Evolutionary conservation across 176 grass and related monocot genomes (phyloP).

Genomic region (Bromus sterilis): DNA sequence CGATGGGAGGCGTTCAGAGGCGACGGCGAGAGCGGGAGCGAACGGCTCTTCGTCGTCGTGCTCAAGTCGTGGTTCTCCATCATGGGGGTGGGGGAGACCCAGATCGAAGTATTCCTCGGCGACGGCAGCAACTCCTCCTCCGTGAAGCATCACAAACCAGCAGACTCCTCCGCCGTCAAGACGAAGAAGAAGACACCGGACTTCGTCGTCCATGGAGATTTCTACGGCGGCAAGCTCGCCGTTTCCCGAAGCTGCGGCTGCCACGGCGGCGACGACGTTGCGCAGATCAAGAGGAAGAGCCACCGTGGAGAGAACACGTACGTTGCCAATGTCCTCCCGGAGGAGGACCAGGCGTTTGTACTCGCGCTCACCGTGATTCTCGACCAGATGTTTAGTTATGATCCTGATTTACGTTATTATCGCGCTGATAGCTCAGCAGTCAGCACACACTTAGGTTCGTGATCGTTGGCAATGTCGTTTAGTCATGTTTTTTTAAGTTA

Average conservation of each 20-base stretch:
- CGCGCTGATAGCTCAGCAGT: too few species aligned
- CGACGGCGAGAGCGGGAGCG: slow-evolving; percentile 1
- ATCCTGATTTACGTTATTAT: too few species aligned
- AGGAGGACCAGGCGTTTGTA: slow-evolving; percentile 39
- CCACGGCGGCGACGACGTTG: slow-evolving; percentile 3
- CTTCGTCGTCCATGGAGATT: slow-evolving; percentile 45
- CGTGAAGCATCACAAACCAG: too few species aligned
- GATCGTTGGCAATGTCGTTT: too few species aligned
- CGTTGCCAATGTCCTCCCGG: slow-evolving; percentile 13
- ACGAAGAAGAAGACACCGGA: slow-evolving; percentile 10
- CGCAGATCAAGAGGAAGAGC: slow-evolving; percentile 10
- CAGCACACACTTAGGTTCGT: too few species aligned
- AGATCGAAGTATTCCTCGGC: slow-evolving; percentile 37
- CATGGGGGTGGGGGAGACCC: slow-evolving; percentile 20
- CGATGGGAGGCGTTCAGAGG: slow-evolving; percentile 43
- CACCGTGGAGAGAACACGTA: slow-evolving; percentile 17
- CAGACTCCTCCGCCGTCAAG: too few species aligned
- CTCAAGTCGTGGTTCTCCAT: slow-evolving; percentile 9
- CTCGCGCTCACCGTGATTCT: slow-evolving; percentile 37
- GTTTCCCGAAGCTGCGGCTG: not conserved
- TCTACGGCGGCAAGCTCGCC: not conserved
- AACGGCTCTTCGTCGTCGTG: slow-evolving; percentile 35
- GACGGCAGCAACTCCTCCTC: not conserved
- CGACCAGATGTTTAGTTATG: slow-evolving; percentile 21
- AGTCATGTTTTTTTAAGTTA: too few species aligned